Evolutionary conservation across 83 land plant genomes (phyloP).

Genomic region (Thuja plicata): DNA sequence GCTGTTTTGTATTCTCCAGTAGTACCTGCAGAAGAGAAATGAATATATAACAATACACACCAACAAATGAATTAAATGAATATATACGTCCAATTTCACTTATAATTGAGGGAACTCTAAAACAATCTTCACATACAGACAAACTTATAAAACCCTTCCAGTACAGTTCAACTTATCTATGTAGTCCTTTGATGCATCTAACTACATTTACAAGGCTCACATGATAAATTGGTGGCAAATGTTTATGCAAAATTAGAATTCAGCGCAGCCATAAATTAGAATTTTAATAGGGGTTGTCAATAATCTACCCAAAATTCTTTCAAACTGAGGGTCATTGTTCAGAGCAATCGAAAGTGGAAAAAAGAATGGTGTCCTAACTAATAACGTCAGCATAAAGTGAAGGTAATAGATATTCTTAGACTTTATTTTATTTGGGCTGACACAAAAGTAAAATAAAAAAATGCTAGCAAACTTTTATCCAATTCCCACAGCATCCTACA

Average conservation of each 20-base stretch:
- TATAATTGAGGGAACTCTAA: neutral
- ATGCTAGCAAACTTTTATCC: neutral
- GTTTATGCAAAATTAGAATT: neutral
- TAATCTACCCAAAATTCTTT: neutral
- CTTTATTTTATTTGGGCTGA: neutral
- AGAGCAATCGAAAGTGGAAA: neutral
- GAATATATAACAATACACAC: neutral
- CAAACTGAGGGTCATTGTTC: neutral
- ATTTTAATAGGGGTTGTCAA: neutral
- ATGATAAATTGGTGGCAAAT: neutral
- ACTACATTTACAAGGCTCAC: neutral
- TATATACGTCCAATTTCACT: neutral
- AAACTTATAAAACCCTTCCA: neutral
- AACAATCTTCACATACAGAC: neutral
- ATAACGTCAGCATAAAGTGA: neutral
- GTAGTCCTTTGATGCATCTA: neutral
- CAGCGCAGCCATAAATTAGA: neutral
- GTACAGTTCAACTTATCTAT: neutral
- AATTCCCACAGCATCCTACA: neutral
- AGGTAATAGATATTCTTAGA: neutral
- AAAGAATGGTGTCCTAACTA: too few species aligned
- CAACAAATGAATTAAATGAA: neutral
- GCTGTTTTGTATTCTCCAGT: slow-evolving; percentile 14
- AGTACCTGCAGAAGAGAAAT: slow-evolving; percentile 4
- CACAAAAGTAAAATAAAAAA: neutral